Percentiles rank a stretch among this genome's conserved stretches.
Conservation (phyloP, 2,329 filamentous ascomycete species). For the Exophiala calicioides region DNA sequence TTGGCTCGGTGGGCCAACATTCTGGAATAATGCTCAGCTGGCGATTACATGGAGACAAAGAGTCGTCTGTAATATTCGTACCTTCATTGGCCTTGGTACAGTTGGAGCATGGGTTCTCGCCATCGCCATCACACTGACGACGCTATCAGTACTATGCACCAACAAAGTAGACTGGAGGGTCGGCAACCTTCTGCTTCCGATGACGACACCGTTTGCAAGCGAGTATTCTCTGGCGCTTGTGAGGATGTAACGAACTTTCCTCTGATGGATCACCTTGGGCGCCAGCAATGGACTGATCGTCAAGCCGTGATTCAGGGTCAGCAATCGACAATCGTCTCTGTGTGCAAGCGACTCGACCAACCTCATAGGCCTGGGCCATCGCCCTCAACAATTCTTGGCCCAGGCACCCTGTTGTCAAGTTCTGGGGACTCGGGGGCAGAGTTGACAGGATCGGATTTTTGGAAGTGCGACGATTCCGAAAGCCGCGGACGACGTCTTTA, state of each 20-base stretch:
- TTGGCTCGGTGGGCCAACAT: constrained; percentile 8
- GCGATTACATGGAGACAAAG: too few relatives aligned
- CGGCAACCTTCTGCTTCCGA: constrained; percentile 7
- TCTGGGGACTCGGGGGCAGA: too few relatives aligned
- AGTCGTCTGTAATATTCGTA: too few relatives aligned
- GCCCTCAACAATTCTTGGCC: too few relatives aligned
- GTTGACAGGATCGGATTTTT: background rate
- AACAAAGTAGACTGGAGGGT: background rate
- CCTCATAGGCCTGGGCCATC: too few relatives aligned
- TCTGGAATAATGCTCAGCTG: background rate
- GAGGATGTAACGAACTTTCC: background rate
- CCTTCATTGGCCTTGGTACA: constrained; percentile 8
- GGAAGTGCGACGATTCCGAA: background rate
- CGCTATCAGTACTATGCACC: background rate
- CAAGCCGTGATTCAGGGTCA: background rate
- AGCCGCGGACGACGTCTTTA: too few relatives aligned
- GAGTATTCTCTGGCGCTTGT: constrained; percentile 7
- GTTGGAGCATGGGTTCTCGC: constrained; percentile 6
- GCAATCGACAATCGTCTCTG: too few relatives aligned
- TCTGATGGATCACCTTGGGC: background rate
- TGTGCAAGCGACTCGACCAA: too few relatives aligned
- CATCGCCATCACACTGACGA: constrained; percentile 9
- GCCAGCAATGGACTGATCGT: background rate
- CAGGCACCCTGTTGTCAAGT: too few relatives aligned
- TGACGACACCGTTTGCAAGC: constrained; percentile 9